These are phyloP conservation scores for Mycogone perniciosa DNA, from an alignment of 2,329 filamentous ascomycete species.

Conservation along the genomic window DNA sequence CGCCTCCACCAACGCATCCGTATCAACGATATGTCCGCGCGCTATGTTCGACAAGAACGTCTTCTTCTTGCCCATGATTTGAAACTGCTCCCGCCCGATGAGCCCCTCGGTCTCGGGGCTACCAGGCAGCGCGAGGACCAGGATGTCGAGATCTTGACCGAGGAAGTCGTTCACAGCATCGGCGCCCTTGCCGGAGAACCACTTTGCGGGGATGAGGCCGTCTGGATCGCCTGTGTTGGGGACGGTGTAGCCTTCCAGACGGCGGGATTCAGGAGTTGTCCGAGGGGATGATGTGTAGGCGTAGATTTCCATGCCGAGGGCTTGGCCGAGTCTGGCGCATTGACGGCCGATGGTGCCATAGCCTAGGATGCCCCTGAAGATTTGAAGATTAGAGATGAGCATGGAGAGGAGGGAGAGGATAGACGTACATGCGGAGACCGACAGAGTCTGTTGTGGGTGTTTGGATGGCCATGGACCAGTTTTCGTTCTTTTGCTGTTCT, in stretches of 20 bases:
- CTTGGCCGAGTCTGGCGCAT: conserved; percentile 42
- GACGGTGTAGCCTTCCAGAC: conserved; percentile 52
- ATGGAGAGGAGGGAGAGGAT: neutral
- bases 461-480: conserved; percentile 20
- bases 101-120: conserved; percentile 31
- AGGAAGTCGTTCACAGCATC: conserved; percentile 36
- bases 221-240: conserved; percentile 51
- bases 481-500: conserved; percentile 22
- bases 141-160: conserved; percentile 35
- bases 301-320: conserved; percentile 60
- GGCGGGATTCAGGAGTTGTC: conserved; percentile 50
- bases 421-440: conserved; percentile 28
- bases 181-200: conserved; percentile 34
- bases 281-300: conserved; percentile 60
- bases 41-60: conserved; percentile 62
- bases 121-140: conserved; percentile 38
- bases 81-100: conserved; percentile 39
- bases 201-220: conserved; percentile 34
- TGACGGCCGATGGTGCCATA: conserved; percentile 42
- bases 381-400: neutral
- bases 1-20: conserved; percentile 49
- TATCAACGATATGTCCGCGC: conserved; percentile 41
- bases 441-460: conserved; percentile 26
- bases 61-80: conserved; percentile 31
- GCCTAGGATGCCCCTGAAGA: conserved; percentile 32